Evolutionary conservation across 2,329 filamentous ascomycete species (phyloP).

Genomic region (Colletotrichum truncatum): DNA sequence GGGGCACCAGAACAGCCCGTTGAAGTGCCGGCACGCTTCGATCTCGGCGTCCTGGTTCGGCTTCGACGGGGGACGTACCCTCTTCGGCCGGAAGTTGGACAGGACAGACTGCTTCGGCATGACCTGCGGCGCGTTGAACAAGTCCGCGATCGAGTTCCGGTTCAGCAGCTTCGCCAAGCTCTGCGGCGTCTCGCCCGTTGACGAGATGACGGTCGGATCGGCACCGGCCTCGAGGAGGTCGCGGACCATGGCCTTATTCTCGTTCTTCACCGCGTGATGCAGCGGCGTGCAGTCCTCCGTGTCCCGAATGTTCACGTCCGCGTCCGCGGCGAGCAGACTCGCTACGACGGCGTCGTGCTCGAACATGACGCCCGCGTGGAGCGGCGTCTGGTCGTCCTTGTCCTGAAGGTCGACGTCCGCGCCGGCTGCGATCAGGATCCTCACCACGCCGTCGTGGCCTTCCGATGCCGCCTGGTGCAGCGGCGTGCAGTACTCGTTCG

Average conservation of each 20-base stretch:
- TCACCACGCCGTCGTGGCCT: constrained; percentile 28
- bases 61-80: constrained; percentile 10
- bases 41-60: constrained; percentile 29
- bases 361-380: constrained; percentile 32
- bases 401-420: constrained; percentile 33
- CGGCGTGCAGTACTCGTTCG: constrained; percentile 30
- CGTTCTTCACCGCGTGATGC: constrained; percentile 33
- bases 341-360: constrained; percentile 32
- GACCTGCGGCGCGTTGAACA: constrained; percentile 28
- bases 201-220: constrained; percentile 28
- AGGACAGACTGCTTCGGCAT: constrained; percentile 12
- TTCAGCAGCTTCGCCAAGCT: constrained; percentile 22
- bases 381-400: constrained; percentile 30
- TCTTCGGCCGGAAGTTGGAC: constrained; percentile 15
- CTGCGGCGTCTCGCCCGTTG: constrained; percentile 31
- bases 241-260: constrained; percentile 24
- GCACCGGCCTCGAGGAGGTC: constrained; percentile 31
- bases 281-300: constrained; percentile 32
- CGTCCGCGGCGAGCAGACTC: constrained; percentile 22
- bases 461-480: constrained; percentile 33
- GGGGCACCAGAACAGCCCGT: constrained; percentile 29
- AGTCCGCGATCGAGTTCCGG: constrained; percentile 22
- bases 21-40: constrained; percentile 28
- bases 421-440: constrained; percentile 29
- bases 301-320: constrained; percentile 25